Evolutionary conservation across 768 basidiomycete species (phyloP), one percentile per base, ranked within the genome.

Genomic region (Hygrophorus russula): DNA sequence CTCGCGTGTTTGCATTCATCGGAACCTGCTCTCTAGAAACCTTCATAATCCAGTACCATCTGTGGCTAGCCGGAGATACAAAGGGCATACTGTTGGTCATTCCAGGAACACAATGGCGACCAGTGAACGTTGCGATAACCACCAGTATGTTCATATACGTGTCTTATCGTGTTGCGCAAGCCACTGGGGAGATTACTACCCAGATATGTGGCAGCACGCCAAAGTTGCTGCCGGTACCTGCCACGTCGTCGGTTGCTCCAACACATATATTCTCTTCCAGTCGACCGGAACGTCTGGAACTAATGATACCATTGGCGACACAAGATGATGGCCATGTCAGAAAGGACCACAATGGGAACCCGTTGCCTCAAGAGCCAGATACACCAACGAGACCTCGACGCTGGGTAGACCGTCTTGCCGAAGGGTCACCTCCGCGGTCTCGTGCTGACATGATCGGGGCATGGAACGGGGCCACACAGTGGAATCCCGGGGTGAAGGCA

Each of bases 1-100:
- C 80, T 9, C 68, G 65, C 11, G 60, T 76, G 20, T 93, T 91
- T 63, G 77, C 77, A 18, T 89, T 86, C 62, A 70, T 93, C 41
- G 91, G 91, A 32, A 78, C 68, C 56, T 91, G 87, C 61, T 92
- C 89, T 4, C 71, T 94, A 42, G 91, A 96, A 62, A 83, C 89
- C 0, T 96, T 92, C 59, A 83, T 93, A 55, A 74, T 93, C 46
- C 90, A 94, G 56, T 93, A 80, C 58, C 89, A 88, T 53, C 63
- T 87, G 35, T 91, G 86, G 86, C 68, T 91, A 28, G 89, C 84
- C 0, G 84, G 71, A 3, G 87, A 91, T 53, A 87, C 82, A 27
- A 84, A 84, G 58, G 83, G 85, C 13, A 69, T 93, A 46, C 69
- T 94, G 17, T 61, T 90, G 38, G 72, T 92, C 39, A 64, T 93